A percentile compares a stretch with the other conserved stretches of the same genome.
These are phyloP conservation scores for Kodamaea restingae DNA, from an alignment of 805 yeast species.

Conservation along the genomic window DNA sequence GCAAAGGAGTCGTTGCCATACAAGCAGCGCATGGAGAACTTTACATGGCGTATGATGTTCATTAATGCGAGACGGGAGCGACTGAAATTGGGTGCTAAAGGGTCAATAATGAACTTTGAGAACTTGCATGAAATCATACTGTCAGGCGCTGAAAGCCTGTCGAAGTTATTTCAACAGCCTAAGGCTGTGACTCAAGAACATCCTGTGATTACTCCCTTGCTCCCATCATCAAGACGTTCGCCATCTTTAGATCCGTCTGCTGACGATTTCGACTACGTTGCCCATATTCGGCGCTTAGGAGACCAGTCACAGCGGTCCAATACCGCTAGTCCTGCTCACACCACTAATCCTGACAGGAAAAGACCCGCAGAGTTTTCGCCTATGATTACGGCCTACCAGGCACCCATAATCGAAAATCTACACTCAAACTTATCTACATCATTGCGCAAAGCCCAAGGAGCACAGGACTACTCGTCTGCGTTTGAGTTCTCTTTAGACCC, in stretches of 20 bases:
- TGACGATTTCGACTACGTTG: conserved; percentile 60
- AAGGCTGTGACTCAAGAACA: background rate
- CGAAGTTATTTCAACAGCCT: background rate
- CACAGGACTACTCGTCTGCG: conserved; percentile 4
- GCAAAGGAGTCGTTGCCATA: conserved; percentile 76
- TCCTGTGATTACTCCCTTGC: background rate
- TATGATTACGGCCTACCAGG: conserved; percentile 6
- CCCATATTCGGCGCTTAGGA: conserved; percentile 57
- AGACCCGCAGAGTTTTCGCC: conserved; percentile 24
- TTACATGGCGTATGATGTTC: conserved; percentile 86
- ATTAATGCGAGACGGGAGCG: conserved; percentile 24
- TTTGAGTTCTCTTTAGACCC: conserved; percentile 43
- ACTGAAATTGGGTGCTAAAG: background rate
- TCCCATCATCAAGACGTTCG: conserved; percentile 1
- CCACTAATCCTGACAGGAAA: conserved; percentile 11
- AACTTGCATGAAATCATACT: background rate
- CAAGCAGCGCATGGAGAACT: conserved; percentile 71
- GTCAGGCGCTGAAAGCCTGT: background rate
- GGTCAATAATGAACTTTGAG: background rate
- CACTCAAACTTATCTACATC: conserved; percentile 14
- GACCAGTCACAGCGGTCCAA: conserved; percentile 1
- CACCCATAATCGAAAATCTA: background rate
- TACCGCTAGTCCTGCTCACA: background rate
- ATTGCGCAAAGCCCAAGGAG: conserved; percentile 16
- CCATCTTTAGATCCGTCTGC: conserved; percentile 37